Evolutionary conservation across 345 rosid genomes (phyloP), one percentile per base, ranked within the genome.

Genomic region (Carallia pectinifolia): DNA sequence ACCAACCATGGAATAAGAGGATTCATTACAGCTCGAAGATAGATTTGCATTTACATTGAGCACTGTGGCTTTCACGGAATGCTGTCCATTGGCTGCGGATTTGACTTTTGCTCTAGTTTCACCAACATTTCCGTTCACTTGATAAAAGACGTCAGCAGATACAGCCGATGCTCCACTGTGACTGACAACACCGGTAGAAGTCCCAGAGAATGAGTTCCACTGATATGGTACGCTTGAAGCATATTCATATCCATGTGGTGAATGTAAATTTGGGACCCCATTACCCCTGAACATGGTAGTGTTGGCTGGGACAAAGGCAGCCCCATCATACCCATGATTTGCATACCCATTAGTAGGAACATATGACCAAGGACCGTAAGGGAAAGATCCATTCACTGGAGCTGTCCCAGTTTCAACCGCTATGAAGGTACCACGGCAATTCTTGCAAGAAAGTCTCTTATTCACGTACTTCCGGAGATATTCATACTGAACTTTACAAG

Each of bases 401-500:
- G 92, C 93, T 12, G 89, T 80, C 65, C 97, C 96, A 23, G 97
- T 90, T 69, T 92, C 97, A 38, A 83, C 89, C 37, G 96, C 97
- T 63, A 90, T 76, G 61, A 92, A 95, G 23, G 94, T 88, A 64
- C 97, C 99, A 4, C 99, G 96, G 40, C 99, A 95, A 81, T 95
- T 95, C 90, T 95, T 95, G 79, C 99, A 95, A 7, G 99, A 95
- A 77, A 95, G 97, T 76, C 88, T 84, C 86, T 91, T 91, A 60
- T 95, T 95, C 77, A 92, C 94, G 65, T 95, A 95, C 91, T 95
- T 95, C 64, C 98, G 83, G 16, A 95, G 85, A 77, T 95, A 95
- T 83, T 95, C 98, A 48, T 95, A 95, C 84, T 95, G 99, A 79
- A 95, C 96, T 80, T 90, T 95, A 84, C 98, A 95, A 70, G 97